phyloP scores from a whole-genome alignment of 495 filamentous ascomycete species.

The Bathelium albidoporum region DNA sequence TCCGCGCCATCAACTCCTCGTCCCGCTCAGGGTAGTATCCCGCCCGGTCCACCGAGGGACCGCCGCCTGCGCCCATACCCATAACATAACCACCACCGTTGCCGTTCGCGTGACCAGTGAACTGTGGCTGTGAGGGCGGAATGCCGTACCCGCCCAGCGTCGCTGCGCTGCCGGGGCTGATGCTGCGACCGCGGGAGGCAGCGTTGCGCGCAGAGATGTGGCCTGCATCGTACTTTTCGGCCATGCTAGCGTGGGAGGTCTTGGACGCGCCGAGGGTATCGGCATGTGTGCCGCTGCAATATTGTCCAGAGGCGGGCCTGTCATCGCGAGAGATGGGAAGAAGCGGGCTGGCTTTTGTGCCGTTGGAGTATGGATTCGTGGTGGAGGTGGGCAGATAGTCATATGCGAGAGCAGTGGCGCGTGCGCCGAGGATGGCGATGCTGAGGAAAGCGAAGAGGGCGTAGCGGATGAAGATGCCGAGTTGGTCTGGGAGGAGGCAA shows the following conservation, averaged over 20 bases:
- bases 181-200: constrained; percentile 18
- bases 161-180: constrained; percentile 12
- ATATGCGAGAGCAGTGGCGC: constrained; percentile 41
- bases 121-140: not conserved
- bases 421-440: constrained; percentile 46
- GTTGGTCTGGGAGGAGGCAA: constrained; percentile 82
- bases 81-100: constrained; percentile 11
- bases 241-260: constrained; percentile 1
- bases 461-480: constrained; percentile 74
- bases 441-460: constrained; percentile 49
- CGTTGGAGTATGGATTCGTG: not conserved
- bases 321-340: not conserved
- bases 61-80: constrained; percentile 11
- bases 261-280: constrained; percentile 10
- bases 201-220: constrained; percentile 15
- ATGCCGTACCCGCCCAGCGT: not conserved
- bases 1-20: constrained; percentile 8
- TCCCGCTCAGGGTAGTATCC: constrained; percentile 12
- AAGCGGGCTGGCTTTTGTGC: not conserved
- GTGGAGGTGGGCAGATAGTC: not conserved
- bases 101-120: not conserved
- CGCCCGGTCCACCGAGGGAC: not conserved
- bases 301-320: not conserved
- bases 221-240: not conserved
- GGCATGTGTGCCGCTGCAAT: constrained; percentile 7